Evolutionary conservation across 805 yeast genomes (phyloP).

Genomic region (Candida michaelii): DNA sequence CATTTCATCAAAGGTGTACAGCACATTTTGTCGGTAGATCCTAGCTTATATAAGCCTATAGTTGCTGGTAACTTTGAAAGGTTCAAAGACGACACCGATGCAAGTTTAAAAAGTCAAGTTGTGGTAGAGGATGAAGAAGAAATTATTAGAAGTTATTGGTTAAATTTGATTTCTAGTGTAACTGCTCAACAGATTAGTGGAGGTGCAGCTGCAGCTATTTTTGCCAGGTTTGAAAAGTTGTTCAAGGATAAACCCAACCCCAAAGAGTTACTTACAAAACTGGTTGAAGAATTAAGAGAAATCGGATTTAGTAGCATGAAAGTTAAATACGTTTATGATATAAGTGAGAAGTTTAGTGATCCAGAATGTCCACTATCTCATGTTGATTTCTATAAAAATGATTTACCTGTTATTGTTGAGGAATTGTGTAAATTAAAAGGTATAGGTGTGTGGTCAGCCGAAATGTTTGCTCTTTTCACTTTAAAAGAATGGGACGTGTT

Average conservation of each 20-base stretch:
- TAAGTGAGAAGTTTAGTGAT: conserved; percentile 52
- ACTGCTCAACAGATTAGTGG: conserved; percentile 80
- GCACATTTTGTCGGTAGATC: conserved; percentile 30
- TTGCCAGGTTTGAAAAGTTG: conserved; percentile 40
- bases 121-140: conserved; percentile 17
- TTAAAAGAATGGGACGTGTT: conserved; percentile 67
- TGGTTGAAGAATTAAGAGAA: conserved; percentile 50
- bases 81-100: conserved; percentile 16
- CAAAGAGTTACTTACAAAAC: conserved; percentile 36
- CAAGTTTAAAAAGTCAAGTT: conserved; percentile 4
- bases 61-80: conserved; percentile 28
- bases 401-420: conserved; percentile 47
- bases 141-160: conserved; percentile 34
- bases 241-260: conserved; percentile 52
- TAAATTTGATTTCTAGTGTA: conserved; percentile 40
- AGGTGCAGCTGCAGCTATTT: conserved; percentile 71
- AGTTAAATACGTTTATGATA: conserved; percentile 56
- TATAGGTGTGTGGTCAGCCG: conserved; percentile 83
- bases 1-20: conserved; percentile 34
- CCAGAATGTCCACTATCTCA: conserved; percentile 33
- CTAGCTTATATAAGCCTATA: conserved; percentile 33
- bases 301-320: conserved; percentile 74
- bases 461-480: conserved; percentile 79
- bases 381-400: conserved; percentile 33
- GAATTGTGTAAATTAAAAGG: conserved; percentile 62